Conservation (phyloP, 441 rosid genomes). For the Lepidium campestre region DNA sequence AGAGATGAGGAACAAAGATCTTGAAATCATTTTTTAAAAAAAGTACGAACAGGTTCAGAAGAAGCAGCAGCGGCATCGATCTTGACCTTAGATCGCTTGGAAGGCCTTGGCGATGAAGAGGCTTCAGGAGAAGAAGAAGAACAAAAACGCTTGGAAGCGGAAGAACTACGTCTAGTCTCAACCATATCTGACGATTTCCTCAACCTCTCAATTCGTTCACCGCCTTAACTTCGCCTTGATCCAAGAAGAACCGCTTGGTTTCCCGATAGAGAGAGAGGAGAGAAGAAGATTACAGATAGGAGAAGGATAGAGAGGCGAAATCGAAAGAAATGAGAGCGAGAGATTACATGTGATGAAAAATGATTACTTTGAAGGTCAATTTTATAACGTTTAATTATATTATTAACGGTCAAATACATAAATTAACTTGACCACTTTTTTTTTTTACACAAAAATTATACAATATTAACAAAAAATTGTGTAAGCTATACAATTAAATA, state of each 20-base stretch:
- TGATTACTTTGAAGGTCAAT: constrained; percentile 22
- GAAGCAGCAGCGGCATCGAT: constrained; percentile 1
- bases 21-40: background rate
- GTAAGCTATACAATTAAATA: too few relatives aligned
- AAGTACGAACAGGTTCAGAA: constrained; percentile 8
- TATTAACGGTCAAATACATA: background rate
- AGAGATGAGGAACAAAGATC: background rate
- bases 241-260: constrained; percentile 22
- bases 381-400: constrained; percentile 15
- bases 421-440: background rate
- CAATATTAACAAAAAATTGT: too few relatives aligned
- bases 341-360: constrained; percentile 22
- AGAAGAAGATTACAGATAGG: constrained; percentile 4
- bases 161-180: constrained; percentile 88
- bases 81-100: constrained; percentile 73
- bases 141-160: constrained; percentile 70
- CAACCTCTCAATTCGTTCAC: background rate
- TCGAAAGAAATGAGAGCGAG: constrained; percentile 23
- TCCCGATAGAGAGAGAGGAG: background rate
- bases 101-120: constrained; percentile 42
- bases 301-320: constrained; percentile 14
- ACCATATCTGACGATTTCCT: constrained; percentile 51
- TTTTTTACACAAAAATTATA: too few relatives aligned
- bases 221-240: constrained; percentile 21
- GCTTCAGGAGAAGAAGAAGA: constrained; percentile 40